Evolutionary conservation across 768 basidiomycete genomes (phyloP).

Genomic region (Trametes elegans): DNA sequence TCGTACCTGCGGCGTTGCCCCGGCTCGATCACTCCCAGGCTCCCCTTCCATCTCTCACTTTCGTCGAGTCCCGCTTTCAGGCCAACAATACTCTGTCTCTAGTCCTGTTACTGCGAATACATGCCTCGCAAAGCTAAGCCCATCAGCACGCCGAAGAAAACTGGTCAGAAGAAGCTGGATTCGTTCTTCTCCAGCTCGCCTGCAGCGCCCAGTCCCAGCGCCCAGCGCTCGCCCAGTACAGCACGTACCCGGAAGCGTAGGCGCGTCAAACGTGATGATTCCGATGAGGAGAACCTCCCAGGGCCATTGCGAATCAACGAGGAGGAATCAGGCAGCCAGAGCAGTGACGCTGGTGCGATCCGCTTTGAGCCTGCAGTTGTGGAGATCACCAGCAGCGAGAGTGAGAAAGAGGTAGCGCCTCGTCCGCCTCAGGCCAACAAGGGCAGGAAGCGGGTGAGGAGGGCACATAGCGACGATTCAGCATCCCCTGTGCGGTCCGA

Average conservation of each 20-base stretch:
- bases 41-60: not conserved
- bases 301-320: not conserved
- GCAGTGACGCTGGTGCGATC: conserved; percentile 51
- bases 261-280: not conserved
- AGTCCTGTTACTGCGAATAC: not conserved
- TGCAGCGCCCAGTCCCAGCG: no score
- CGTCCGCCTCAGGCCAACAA: conserved; percentile 19
- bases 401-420: conserved; percentile 26
- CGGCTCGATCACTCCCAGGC: no score
- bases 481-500: not conserved
- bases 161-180: conserved; percentile 46
- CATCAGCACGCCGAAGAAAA: conserved; percentile 25
- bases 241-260: not conserved
- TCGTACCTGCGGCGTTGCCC: not conserved
- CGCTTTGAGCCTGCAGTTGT: conserved; percentile 42
- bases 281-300: not conserved
- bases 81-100: not conserved
- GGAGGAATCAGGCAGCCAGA: conserved; percentile 28
- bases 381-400: conserved; percentile 19
- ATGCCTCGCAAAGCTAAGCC: conserved; percentile 25
- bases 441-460: conserved; percentile 10
- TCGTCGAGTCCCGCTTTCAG: not conserved
- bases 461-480: conserved; percentile 23
- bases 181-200: conserved; percentile 31
- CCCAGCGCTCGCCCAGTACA: not conserved